Evolutionary conservation across 2,329 filamentous ascomycete genomes (phyloP).

Genomic region (Helotiales sp.): DNA sequence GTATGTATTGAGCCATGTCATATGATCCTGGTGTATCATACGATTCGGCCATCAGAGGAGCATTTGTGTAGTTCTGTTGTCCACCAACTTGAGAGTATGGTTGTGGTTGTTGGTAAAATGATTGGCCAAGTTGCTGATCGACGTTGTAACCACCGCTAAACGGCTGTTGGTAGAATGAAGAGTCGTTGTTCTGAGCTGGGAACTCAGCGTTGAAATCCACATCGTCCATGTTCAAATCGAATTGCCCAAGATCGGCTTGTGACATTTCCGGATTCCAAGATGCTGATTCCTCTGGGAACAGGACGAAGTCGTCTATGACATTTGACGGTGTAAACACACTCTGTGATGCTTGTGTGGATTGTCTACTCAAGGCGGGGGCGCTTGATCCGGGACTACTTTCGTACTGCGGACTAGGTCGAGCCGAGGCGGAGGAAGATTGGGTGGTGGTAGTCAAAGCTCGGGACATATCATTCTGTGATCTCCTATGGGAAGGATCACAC

Average conservation of each 20-base stretch:
- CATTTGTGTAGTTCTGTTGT: constrained; percentile 4
- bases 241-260: constrained; percentile 34
- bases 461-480: constrained; percentile 34
- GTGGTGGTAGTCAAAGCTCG: constrained; percentile 31
- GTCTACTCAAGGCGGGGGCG: constrained; percentile 12
- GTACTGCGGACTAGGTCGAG: constrained; percentile 1
- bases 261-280: constrained; percentile 35
- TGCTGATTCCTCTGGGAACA: constrained; percentile 37
- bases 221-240: constrained; percentile 36
- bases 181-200: constrained; percentile 24
- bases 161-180: constrained; percentile 28
- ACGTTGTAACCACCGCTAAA: not conserved
- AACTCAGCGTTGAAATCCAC: constrained; percentile 13
- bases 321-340: constrained; percentile 31
- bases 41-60: not conserved
- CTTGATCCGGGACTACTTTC: constrained; percentile 26
- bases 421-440: constrained; percentile 26
- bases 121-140: constrained; percentile 3
- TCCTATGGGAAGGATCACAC: constrained; percentile 42
- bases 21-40: constrained; percentile 14
- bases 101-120: not conserved
- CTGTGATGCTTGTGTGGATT: constrained; percentile 25
- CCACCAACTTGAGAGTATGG: not conserved
- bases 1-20: constrained; percentile 21
- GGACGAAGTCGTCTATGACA: constrained; percentile 40